Conservation (phyloP, 1,284 basidiomycete species). For the Pseudozyma flocculosa region DNA sequence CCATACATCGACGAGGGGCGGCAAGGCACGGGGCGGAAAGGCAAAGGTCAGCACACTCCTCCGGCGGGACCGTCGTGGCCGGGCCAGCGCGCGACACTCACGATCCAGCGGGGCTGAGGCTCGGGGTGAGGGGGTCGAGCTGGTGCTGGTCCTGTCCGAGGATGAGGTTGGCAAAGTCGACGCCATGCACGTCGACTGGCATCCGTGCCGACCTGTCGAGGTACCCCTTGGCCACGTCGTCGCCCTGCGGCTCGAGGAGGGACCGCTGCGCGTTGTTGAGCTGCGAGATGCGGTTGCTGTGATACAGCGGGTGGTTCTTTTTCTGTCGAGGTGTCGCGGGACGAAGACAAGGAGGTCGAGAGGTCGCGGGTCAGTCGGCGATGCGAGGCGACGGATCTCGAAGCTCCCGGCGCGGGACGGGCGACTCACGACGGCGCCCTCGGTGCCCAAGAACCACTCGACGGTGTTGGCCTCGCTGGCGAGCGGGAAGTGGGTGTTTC, state of each 20-base stretch:
- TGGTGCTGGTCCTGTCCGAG: constrained; percentile 43
- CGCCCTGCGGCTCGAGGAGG: constrained; percentile 27
- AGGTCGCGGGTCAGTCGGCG: neutral
- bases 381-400: no score
- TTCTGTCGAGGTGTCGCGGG: neutral
- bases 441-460: constrained; percentile 38
- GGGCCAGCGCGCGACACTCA: no score
- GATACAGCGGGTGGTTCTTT: constrained; percentile 49
- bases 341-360: no score
- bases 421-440: constrained; percentile 12
- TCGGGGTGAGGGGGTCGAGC: constrained; percentile 22
- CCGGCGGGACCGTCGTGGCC: no score
- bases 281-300: constrained; percentile 45
- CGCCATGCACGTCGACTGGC: constrained; percentile 16
- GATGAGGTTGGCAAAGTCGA: constrained; percentile 32
- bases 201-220: constrained; percentile 22
- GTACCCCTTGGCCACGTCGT: constrained; percentile 43
- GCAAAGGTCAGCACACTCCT: no score
- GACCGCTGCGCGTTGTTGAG: constrained; percentile 44
- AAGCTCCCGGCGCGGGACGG: no score
- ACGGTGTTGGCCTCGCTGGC: constrained; percentile 33
- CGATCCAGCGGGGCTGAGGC: constrained; percentile 31
- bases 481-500: constrained; percentile 37
- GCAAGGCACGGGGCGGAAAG: no score
- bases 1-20: no score